A percentile compares a stretch with the other conserved stretches of the same genome.
These are phyloP conservation scores for Quercus parvula DNA, from an alignment of 306 rosid species.

Conservation along the genomic window DNA sequence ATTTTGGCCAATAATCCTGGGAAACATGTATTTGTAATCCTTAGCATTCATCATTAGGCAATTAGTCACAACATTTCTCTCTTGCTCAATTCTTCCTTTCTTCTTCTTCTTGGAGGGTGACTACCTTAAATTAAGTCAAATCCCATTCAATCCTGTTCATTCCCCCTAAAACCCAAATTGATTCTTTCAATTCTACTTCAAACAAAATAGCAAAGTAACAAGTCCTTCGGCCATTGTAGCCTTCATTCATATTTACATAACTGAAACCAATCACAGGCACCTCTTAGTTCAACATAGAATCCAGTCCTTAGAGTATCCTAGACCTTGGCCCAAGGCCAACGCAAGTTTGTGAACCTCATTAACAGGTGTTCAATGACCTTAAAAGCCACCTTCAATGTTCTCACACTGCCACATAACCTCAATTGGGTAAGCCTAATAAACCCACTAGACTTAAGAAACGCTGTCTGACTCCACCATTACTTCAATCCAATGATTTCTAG, in stretches of 20 bases:
- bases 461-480: too few species aligned
- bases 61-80: too few species aligned
- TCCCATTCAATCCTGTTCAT: too few species aligned
- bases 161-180: too few species aligned
- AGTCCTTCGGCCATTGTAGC: background rate
- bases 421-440: background rate
- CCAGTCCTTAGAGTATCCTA: background rate
- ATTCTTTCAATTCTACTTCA: background rate
- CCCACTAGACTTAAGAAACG: too few species aligned
- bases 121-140: too few species aligned
- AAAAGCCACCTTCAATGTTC: background rate
- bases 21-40: too few species aligned
- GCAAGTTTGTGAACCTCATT: background rate
- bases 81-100: too few species aligned
- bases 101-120: too few species aligned
- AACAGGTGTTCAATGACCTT: background rate
- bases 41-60: too few species aligned
- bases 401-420: background rate
- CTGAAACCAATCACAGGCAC: background rate
- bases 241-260: background rate
- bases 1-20: too few species aligned
- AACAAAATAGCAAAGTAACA: background rate
- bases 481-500: background rate
- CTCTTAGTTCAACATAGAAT: background rate
- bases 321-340: background rate